Evolutionary conservation across 352 stramenopile species (phyloP).

Genomic region (Phytophthora aleatoria): DNA sequence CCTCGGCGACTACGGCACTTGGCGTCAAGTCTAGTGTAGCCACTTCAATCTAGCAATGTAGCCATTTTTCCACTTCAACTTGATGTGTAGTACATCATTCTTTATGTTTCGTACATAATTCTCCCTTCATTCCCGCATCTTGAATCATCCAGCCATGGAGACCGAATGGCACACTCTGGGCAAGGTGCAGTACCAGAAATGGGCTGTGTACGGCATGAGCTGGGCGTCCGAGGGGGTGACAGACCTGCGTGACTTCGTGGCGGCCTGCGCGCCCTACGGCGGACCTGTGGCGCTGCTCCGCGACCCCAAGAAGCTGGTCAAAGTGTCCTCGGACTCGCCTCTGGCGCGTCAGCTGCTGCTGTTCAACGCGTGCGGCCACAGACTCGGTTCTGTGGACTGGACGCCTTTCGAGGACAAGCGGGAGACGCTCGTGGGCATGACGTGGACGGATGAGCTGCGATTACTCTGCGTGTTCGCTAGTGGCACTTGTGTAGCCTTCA

Average conservation of each 20-base stretch:
- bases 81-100: slow-evolving; percentile 3
- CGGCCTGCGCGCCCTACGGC: slow-evolving; percentile 64
- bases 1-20: slow-evolving; percentile 48
- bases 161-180: slow-evolving; percentile 85
- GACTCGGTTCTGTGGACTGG: slow-evolving; percentile 67
- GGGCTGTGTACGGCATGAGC: slow-evolving; percentile 69
- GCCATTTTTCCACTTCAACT: slow-evolving; percentile 1
- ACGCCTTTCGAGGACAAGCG: slow-evolving; percentile 69
- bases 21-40: slow-evolving; percentile 38
- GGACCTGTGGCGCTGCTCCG: slow-evolving; percentile 75
- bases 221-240: slow-evolving; percentile 55
- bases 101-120: background rate
- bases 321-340: slow-evolving; percentile 54
- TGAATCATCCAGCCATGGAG: slow-evolving; percentile 44
- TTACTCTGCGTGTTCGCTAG: slow-evolving; percentile 82
- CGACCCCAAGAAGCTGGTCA: slow-evolving; percentile 77
- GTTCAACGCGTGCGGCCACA: slow-evolving; percentile 76
- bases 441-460: slow-evolving; percentile 84
- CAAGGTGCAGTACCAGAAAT: slow-evolving; percentile 90
- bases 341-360: slow-evolving; percentile 68
- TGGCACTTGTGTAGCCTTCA: slow-evolving; percentile 73
- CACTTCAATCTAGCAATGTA: slow-evolving; percentile 4
- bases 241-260: slow-evolving; percentile 74
- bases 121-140: slow-evolving; percentile 2
- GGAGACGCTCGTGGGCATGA: slow-evolving; percentile 76